Evolutionary conservation across 2,329 filamentous ascomycete genomes (phyloP).

Genomic region (Phoma herbarum): DNA sequence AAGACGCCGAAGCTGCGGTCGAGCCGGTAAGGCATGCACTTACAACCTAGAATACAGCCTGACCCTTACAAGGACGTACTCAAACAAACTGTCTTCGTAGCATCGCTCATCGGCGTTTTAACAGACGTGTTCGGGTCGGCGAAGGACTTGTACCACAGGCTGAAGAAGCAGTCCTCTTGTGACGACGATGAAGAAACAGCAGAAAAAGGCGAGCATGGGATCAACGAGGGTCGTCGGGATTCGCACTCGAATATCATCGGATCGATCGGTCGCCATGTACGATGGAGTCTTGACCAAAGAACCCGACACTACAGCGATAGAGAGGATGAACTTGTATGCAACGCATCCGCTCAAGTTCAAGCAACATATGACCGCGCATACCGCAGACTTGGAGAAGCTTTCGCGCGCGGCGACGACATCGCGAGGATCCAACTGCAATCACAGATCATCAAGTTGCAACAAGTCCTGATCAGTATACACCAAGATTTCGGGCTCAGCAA

Average conservation of each 20-base stretch:
- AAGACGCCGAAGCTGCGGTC: background rate
- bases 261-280: slow-evolving; percentile 19
- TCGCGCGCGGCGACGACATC: slow-evolving; percentile 44
- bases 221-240: slow-evolving; percentile 25
- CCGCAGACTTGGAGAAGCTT: slow-evolving; percentile 41
- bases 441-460: slow-evolving; percentile 46
- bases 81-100: slow-evolving; percentile 39
- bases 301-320: slow-evolving; percentile 33
- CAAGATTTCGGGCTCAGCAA: slow-evolving; percentile 39
- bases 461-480: slow-evolving; percentile 40
- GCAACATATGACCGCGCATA: slow-evolving; percentile 44
- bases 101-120: slow-evolving; percentile 42
- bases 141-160: slow-evolving; percentile 42
- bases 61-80: slow-evolving; percentile 27
- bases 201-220: slow-evolving; percentile 4
- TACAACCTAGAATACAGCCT: background rate
- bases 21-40: slow-evolving; percentile 5
- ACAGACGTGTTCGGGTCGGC: slow-evolving; percentile 44
- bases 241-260: slow-evolving; percentile 28
- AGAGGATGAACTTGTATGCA: slow-evolving; percentile 42
- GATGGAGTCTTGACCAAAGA: slow-evolving; percentile 25
- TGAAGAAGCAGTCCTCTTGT: slow-evolving; percentile 36
- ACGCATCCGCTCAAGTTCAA: slow-evolving; percentile 34
- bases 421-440: slow-evolving; percentile 44
- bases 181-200: slow-evolving; percentile 24